These are phyloP conservation scores for Prunella vulgaris DNA, from an alignment of 257 asterid species.

Conservation along the genomic window DNA sequence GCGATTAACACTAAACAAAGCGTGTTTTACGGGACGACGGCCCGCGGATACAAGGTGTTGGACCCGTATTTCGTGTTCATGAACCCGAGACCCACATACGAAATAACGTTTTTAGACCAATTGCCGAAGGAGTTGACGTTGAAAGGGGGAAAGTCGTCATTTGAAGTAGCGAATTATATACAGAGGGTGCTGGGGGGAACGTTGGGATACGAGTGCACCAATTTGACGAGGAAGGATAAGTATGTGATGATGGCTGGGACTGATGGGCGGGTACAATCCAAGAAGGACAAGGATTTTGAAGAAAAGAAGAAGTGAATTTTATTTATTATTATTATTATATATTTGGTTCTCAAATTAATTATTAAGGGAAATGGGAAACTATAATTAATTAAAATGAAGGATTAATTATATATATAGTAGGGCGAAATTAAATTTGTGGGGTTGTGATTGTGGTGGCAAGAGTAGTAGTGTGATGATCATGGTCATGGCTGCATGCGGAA, in stretches of 20 bases:
- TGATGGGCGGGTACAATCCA: constrained; percentile 50
- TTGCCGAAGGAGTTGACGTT: constrained; percentile 59
- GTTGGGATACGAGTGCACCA: constrained; percentile 80
- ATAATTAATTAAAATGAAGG: background rate
- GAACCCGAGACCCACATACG: constrained; percentile 87
- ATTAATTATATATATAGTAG: too few relatives aligned
- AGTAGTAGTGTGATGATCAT: background rate
- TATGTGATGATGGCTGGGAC: constrained; percentile 79
- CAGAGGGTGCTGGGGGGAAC: constrained; percentile 82
- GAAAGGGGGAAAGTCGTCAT: constrained; percentile 57
- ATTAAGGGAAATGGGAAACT: background rate
- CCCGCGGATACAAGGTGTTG: constrained; percentile 56
- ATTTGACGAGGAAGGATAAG: constrained; percentile 78
- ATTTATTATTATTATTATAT: background rate
- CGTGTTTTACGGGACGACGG: constrained; percentile 77
- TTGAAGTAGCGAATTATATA: constrained; percentile 79
- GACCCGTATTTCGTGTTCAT: constrained; percentile 88
- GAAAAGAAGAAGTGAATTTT: constrained; percentile 23
- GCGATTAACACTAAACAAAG: constrained; percentile 64
- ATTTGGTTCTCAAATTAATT: background rate
- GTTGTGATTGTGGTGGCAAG: too few relatives aligned
- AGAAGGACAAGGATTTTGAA: constrained; percentile 23
- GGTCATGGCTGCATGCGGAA: background rate
- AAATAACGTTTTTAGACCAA: constrained; percentile 65
- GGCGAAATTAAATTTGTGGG: background rate